These are phyloP conservation scores for Macaranga tanarius DNA, from an alignment of 441 rosid species.

Conservation along the genomic window DNA sequence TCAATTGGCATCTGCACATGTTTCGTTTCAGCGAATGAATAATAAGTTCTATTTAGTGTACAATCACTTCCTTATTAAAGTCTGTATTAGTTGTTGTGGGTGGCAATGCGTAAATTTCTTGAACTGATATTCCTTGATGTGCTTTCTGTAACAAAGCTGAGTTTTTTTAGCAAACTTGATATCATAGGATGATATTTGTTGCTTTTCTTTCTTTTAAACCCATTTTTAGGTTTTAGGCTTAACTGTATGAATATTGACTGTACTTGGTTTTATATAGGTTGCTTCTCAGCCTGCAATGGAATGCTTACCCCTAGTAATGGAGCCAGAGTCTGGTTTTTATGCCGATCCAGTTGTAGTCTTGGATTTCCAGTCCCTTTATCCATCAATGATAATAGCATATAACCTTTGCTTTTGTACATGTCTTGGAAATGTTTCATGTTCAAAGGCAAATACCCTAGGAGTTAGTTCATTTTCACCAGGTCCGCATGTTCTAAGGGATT, in stretches of 20 bases:
- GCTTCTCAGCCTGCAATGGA: constrained; percentile 99
- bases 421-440: constrained; percentile 75
- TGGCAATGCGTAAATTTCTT: neutral
- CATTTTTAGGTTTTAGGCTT: constrained; percentile 8
- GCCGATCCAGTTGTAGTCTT: constrained; percentile 93
- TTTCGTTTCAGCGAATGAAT: neutral
- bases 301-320: constrained; percentile 98
- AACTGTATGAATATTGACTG: constrained; percentile 17
- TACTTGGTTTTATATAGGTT: constrained; percentile 52
- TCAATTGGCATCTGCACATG: neutral
- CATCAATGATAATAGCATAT: constrained; percentile 97
- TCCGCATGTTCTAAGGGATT: constrained; percentile 47
- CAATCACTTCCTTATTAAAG: too few species aligned
- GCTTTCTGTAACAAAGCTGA: neutral
- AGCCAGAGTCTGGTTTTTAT: constrained; percentile 95
- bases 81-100: neutral
- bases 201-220: constrained; percentile 1
- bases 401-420: constrained; percentile 96
- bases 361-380: constrained; percentile 99
- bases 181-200: neutral
- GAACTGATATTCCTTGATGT: neutral
- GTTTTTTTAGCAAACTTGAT: neutral
- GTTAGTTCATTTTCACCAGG: constrained; percentile 75
- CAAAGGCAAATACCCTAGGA: constrained; percentile 71
- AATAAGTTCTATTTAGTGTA: neutral